A percentile compares a stretch with the other conserved stretches of the same genome.
Conservation (phyloP, 306 rosid genomes). For the Prunus mira region DNA sequence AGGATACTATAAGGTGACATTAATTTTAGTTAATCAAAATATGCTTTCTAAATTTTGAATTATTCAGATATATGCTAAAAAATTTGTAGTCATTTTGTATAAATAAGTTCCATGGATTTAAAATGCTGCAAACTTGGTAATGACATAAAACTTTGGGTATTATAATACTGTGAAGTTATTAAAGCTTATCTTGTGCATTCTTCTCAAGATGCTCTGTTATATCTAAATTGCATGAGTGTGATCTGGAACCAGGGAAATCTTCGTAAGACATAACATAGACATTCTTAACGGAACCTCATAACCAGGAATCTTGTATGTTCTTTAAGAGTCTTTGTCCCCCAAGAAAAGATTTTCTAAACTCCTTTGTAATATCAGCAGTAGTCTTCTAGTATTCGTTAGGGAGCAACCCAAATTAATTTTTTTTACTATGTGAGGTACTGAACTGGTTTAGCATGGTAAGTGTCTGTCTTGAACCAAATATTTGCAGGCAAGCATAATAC, state of each 20-base stretch:
- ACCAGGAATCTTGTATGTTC: neutral
- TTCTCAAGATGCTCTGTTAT: neutral
- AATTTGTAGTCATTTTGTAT: neutral
- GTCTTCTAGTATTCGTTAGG: neutral
- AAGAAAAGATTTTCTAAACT: neutral
- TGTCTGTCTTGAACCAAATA: slow-evolving; percentile 16
- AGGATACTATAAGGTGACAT: slow-evolving; percentile 87
- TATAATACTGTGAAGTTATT: neutral
- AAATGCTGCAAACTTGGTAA: too few species aligned
- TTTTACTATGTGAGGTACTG: neutral
- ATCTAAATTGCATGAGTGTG: neutral
- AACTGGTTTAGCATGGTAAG: slow-evolving; percentile 7
- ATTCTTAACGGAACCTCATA: neutral
- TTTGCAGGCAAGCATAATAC: neutral
- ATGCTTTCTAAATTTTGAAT: neutral
- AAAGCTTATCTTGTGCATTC: neutral
- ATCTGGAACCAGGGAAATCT: neutral
- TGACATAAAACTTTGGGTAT: neutral
- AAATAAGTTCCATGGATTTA: too few species aligned
- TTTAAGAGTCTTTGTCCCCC: neutral
- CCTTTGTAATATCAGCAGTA: neutral
- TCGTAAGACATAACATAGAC: neutral
- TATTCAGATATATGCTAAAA: neutral
- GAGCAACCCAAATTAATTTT: neutral
- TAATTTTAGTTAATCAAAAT: slow-evolving; percentile 1